phyloP scores from a whole-genome alignment of 2,329 filamentous ascomycete species.

The Fusarium sp. region DNA sequence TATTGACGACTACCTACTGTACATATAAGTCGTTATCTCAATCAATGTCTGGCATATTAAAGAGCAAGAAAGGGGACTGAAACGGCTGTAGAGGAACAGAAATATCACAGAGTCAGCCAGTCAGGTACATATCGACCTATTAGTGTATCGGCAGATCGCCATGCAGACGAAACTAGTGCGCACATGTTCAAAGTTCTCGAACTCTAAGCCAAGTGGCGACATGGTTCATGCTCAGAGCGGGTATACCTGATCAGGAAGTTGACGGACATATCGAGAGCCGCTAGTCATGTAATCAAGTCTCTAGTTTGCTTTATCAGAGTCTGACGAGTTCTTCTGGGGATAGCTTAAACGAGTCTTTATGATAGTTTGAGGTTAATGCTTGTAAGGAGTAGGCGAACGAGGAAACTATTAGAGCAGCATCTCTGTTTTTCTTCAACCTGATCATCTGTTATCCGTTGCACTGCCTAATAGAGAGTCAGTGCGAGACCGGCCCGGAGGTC shows the following conservation, averaged over 20 bases:
- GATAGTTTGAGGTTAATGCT: slow-evolving; percentile 5
- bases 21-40: background rate
- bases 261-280: slow-evolving; percentile 20
- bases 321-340: slow-evolving; percentile 20
- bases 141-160: slow-evolving; percentile 26
- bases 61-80: background rate
- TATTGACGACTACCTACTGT: background rate
- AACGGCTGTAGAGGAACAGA: slow-evolving; percentile 11
- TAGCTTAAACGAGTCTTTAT: slow-evolving; percentile 6
- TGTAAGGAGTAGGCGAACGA: slow-evolving; percentile 11
- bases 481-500: slow-evolving; percentile 11
- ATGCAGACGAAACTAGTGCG: slow-evolving; percentile 19
- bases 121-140: background rate
- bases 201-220: slow-evolving; percentile 24
- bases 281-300: slow-evolving; percentile 25
- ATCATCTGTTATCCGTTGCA: background rate
- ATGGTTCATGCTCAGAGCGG: slow-evolving; percentile 21
- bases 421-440: background rate
- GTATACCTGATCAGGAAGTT: slow-evolving; percentile 31
- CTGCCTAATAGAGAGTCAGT: background rate
- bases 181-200: slow-evolving; percentile 14
- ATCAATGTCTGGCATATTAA: background rate
- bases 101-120: slow-evolving; percentile 4
- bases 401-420: slow-evolving; percentile 3
- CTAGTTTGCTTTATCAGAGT: slow-evolving; percentile 10